Percentiles rank a stretch among this genome's conserved stretches.
phyloP scores from a whole-genome alignment of 352 stramenopile species.

The Pythium apleroticum region DNA sequence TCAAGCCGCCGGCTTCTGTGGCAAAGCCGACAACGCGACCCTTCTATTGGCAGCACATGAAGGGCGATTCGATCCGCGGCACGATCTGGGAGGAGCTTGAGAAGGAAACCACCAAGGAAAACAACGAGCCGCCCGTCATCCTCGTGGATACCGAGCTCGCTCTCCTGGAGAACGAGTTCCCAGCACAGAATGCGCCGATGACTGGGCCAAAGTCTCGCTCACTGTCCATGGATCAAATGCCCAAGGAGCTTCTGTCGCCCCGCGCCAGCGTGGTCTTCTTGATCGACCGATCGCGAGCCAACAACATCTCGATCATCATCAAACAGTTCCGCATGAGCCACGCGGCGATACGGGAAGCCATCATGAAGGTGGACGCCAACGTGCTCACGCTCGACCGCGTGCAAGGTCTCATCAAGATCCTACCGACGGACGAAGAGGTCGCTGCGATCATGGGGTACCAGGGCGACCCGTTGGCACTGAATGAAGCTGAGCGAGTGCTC shows the following conservation, averaged over 20 bases:
- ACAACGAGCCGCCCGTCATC: conserved; percentile 51
- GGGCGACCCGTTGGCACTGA: conserved; percentile 61
- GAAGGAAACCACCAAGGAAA: conserved; percentile 47
- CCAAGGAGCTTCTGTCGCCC: conserved; percentile 45
- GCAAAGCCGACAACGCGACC: conserved; percentile 59
- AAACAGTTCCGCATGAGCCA: conserved; percentile 94
- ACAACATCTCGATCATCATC: conserved; percentile 96
- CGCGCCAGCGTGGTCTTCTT: conserved; percentile 56
- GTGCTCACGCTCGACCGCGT: conserved; percentile 82
- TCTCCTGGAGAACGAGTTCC: conserved; percentile 61
- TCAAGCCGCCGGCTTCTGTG: conserved; percentile 41
- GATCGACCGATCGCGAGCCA: conserved; percentile 67
- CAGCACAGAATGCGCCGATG: conserved; percentile 53
- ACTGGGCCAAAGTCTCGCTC: conserved; percentile 40
- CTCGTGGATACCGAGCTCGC: conserved; percentile 52
- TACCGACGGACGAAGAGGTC: conserved; percentile 89
- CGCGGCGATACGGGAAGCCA: conserved; percentile 68
- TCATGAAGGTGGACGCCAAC: conserved; percentile 79
- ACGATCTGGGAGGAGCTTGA: conserved; percentile 85
- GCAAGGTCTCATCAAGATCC: conserved; percentile 81
- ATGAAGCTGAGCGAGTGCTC: conserved; percentile 74
- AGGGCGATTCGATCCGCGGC: conserved; percentile 53
- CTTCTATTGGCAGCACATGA: conserved; percentile 79
- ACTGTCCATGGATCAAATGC: conserved; percentile 39
- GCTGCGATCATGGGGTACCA: conserved; percentile 59